phyloP scores from a whole-genome alignment of 2,329 filamentous ascomycete species.

The Claviceps cyperi region DNA sequence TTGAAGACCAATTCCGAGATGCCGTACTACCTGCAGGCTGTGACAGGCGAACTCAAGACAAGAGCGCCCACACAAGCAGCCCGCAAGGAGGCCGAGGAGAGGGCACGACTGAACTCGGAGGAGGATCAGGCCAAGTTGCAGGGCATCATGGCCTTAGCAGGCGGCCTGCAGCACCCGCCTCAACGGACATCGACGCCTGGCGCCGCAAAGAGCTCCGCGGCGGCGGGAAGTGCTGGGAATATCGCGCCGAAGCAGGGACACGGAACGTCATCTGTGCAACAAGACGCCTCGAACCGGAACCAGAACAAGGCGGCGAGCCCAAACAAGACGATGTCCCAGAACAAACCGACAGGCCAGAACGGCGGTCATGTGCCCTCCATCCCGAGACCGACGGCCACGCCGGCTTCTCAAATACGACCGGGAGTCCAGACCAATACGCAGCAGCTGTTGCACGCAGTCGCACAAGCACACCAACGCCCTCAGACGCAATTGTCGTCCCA shows the following conservation, averaged over 20 bases:
- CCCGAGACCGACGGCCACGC: conserved; percentile 3
- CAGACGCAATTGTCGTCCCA: conserved; percentile 16
- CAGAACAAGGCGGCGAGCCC: background rate
- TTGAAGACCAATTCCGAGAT: conserved; percentile 85
- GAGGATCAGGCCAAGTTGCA: conserved; percentile 47
- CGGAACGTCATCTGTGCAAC: conserved; percentile 1
- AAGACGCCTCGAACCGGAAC: background rate
- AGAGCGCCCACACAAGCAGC: conserved; percentile 63
- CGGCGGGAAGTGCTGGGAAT: conserved; percentile 16
- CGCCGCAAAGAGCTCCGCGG: background rate
- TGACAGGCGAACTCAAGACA: conserved; percentile 82
- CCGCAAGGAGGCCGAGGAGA: conserved; percentile 51
- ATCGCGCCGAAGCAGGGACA: conserved; percentile 17
- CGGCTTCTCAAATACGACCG: conserved; percentile 14
- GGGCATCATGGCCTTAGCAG: conserved; percentile 42
- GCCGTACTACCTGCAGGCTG: conserved; percentile 72
- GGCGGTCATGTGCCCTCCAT: background rate
- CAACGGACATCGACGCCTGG: conserved; percentile 10
- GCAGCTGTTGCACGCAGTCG: conserved; percentile 16
- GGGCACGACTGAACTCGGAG: conserved; percentile 41
- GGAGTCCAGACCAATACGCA: conserved; percentile 16
- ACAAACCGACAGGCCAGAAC: background rate
- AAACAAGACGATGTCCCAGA: background rate
- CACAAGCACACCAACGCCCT: conserved; percentile 11
- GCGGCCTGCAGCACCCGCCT: conserved; percentile 32